Conservation (phyloP, 306 rosid genomes). For the Corylus americana region DNA sequence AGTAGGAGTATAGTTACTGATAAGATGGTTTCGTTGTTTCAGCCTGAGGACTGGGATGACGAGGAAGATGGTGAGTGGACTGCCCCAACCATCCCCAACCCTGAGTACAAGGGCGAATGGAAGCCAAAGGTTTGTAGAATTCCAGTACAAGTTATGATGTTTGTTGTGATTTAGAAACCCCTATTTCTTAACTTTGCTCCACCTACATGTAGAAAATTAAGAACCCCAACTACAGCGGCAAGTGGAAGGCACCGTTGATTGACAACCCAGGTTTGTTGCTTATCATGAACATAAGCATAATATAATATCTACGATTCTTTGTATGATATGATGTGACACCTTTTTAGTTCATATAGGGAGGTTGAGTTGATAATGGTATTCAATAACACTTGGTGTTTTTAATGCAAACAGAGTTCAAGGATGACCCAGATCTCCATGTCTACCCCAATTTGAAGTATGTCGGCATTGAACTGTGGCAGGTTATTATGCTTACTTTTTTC, state of each 20-base stretch:
- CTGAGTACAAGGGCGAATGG: conserved; percentile 99
- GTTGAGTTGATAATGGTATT: not conserved
- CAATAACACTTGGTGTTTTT: conserved; percentile 13
- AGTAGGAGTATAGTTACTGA: conserved; percentile 16
- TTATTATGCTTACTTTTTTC: conserved; percentile 22
- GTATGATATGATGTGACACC: not conserved
- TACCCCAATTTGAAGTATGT: conserved; percentile 90
- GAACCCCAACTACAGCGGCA: conserved; percentile 91
- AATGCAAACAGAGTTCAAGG: conserved; percentile 70
- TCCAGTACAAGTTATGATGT: not conserved
- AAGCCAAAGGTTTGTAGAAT: conserved; percentile 71
- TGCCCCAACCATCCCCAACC: conserved; percentile 91
- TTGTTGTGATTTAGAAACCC: not conserved
- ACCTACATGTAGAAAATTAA: conserved; percentile 69
- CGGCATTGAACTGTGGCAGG: conserved; percentile 99
- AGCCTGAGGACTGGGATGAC: conserved; percentile 99
- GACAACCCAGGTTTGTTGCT: conserved; percentile 83
- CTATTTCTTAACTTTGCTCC: conserved; percentile 23
- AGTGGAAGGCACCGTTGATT: conserved; percentile 96
- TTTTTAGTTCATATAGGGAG: not conserved
- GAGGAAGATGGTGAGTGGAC: conserved; percentile 99
- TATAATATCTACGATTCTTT: not conserved
- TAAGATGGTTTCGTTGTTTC: conserved; percentile 27
- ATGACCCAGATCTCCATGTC: conserved; percentile 90
- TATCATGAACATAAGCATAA: not conserved